Evolutionary conservation across 1,284 basidiomycete species (phyloP), one percentile per base, ranked within the genome.

Genomic region (Sanguinoderma infundibulare): DNA sequence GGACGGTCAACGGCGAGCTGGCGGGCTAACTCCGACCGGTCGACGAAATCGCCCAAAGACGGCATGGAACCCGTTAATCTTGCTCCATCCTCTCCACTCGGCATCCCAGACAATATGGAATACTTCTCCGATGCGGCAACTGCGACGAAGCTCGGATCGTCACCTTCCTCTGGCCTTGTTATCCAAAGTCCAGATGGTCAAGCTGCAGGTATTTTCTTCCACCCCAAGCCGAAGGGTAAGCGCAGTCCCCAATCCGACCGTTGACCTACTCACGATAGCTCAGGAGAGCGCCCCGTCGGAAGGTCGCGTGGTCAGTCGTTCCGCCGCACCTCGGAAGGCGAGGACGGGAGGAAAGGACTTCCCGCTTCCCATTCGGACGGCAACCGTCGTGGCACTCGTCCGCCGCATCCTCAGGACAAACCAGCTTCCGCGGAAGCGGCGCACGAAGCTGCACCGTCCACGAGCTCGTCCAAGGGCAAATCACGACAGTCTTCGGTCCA

Each of bases 191-290:
- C 94, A 0, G 95, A 98, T 72, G 97, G 97, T 0, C 88, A 95
- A 64, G 93, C 95, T 0, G 87, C 94, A 22, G 96, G 95, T 6
- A 96, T 99, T 66, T 95, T 96, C 78, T 99, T 99, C 77, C 92
- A 96, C 68, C 97, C 97, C 0, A 80, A 83, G 24, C 72, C 79
- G 5, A 86, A 83, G 55, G 59, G 61, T 54, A 59, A 63, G 54
- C 42, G 49, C 66, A 54, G 55, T 51, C 64, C 62, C 4, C 50
- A 53, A 26, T 58, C 65, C 36, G 69, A 68, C 14, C 60, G 61
- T 28, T 59, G 54, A 26, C 42, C 17, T 20, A 8, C 24, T 49
- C 26, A 61, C 34, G 8, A 47, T 15, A 42, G 30, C 32, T 51
- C 36, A 24, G 24, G 47, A 26, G 65, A 66, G 24, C 39, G 56